Evolutionary conservation across 495 filamentous ascomycete genomes (phyloP), one percentile per base, ranked within the genome.

Genomic region (Penicillium egyptiacum): DNA sequence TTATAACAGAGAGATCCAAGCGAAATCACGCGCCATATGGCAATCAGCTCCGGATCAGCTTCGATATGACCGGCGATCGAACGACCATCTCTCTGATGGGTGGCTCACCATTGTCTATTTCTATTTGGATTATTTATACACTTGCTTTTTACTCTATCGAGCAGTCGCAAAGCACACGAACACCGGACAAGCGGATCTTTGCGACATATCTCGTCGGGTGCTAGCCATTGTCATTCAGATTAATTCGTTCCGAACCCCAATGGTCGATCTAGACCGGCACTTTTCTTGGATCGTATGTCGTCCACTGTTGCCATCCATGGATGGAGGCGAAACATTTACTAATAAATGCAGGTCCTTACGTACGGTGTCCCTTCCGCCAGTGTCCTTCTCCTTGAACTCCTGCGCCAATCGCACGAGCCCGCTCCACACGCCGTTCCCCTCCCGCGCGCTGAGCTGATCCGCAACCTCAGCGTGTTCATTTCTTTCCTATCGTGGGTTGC

Each of bases 391-490:
- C 74, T 87, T 43, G 86, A 88, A 60, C 76, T 88, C 12, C 69
- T 86, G 7, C 81, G 77, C 45, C 83, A 86, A 55, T 79, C 79
- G 12, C 78, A 81, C 55, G 65, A 70, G 4, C 65, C 72, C 0
- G 61, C 68, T 4, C 62, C 74, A 42, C 60, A 71, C 47, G 46
- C 60, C 23, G 56, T 74, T 30, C 53, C 73, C 52, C 67, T 82
- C 4, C 83, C 83, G 0, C 78, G 84, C 16, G 83, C 85, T 1
- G 81, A 84, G 58, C 73, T 82, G 10, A 83, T 87, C 33, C 85
- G 86, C 42, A 84, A 86, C 52, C 73, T 88, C 7, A 86, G 83
- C 53, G 77, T 86, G 14, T 83, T 88, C 43, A 75, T 86, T 17
- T 83, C 81, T 0, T 78, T 78, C 33, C 68, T 87, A 5, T 79